Evolutionary conservation across 371 early-diverging fungal species (phyloP).

Genomic region (Chytridiales sp.): DNA sequence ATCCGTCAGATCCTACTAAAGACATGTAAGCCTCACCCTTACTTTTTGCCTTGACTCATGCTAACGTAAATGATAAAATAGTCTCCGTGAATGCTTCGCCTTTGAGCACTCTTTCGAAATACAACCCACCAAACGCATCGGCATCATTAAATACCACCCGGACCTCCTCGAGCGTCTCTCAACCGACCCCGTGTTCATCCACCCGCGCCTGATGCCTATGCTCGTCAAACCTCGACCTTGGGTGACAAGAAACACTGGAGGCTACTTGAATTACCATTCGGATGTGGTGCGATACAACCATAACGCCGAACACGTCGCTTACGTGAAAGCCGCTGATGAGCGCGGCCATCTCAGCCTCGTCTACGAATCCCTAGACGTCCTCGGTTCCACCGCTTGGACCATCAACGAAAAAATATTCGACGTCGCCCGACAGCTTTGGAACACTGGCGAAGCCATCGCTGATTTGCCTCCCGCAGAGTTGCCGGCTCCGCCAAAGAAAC

Average conservation of each 20-base stretch:
- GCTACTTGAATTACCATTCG: conserved; percentile 76
- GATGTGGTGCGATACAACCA: conserved; percentile 73
- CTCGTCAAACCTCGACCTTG: conserved; percentile 91
- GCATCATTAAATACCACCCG: conserved; percentile 73
- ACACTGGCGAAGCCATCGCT: conserved; percentile 72
- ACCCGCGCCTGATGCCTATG: conserved; percentile 90
- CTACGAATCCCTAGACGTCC: conserved; percentile 80
- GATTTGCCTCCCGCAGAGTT: conserved; percentile 69
- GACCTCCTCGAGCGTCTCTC: conserved; percentile 70
- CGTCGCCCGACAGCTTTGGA: conserved; percentile 85
- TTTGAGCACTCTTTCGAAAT: conserved; percentile 76
- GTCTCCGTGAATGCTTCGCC: conserved; percentile 63
- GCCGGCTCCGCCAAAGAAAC: conserved; percentile 53
- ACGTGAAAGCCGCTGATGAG: conserved; percentile 80
- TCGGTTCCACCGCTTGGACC: conserved; percentile 88
- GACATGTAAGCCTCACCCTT: conserved; percentile 20
- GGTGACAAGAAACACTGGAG: conserved; percentile 86
- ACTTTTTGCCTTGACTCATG: neutral
- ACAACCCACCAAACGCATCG: conserved; percentile 64
- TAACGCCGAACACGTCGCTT: conserved; percentile 69
- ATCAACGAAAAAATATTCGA: conserved; percentile 82
- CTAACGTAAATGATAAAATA: neutral
- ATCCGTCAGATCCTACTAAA: conserved; percentile 24
- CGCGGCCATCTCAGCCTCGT: conserved; percentile 66
- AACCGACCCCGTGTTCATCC: conserved; percentile 60